Percentiles rank a stretch among this genome's conserved stretches.
Evolutionary conservation across 73 alveolate species (phyloP).

Genomic region (Tetrahymena elliotti): DNA sequence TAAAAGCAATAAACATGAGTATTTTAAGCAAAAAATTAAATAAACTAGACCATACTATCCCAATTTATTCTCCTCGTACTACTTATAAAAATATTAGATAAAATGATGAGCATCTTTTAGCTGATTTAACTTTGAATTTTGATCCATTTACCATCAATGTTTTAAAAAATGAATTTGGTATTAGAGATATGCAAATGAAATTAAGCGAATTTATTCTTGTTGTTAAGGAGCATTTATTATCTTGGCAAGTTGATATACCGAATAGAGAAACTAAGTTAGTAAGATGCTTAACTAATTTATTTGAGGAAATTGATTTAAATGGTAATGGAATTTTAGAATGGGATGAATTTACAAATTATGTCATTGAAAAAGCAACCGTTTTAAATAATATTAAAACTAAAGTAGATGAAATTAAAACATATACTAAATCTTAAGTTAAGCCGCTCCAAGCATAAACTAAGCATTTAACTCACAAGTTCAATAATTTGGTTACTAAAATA

Average conservation of each 20-base stretch:
- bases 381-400: conserved; percentile 51
- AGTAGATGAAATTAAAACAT: conserved; percentile 60
- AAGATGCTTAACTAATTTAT: conserved; percentile 33
- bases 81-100: conserved; percentile 30
- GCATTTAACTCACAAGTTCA: conserved; percentile 5
- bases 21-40: conserved; percentile 8
- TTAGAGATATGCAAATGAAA: conserved; percentile 40
- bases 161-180: conserved; percentile 58
- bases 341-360: conserved; percentile 76
- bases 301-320: conserved; percentile 64
- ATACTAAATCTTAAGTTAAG: conserved; percentile 42
- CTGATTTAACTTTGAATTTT: conserved; percentile 63
- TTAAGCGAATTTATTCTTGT: conserved; percentile 51
- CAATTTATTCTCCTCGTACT: conserved; percentile 37
- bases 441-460: not conserved
- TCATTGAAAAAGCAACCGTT: conserved; percentile 69
- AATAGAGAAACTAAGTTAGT: conserved; percentile 56
- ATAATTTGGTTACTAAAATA: conserved; percentile 47
- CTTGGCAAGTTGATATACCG: conserved; percentile 64
- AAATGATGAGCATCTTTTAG: conserved; percentile 42
- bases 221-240: conserved; percentile 57
- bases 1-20: not conserved
- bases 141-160: conserved; percentile 76
- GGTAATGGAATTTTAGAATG: conserved; percentile 66
- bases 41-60: conserved; percentile 29